Conservation (phyloP, 345 rosid genomes). For the Rubroshorea leprosula region DNA sequence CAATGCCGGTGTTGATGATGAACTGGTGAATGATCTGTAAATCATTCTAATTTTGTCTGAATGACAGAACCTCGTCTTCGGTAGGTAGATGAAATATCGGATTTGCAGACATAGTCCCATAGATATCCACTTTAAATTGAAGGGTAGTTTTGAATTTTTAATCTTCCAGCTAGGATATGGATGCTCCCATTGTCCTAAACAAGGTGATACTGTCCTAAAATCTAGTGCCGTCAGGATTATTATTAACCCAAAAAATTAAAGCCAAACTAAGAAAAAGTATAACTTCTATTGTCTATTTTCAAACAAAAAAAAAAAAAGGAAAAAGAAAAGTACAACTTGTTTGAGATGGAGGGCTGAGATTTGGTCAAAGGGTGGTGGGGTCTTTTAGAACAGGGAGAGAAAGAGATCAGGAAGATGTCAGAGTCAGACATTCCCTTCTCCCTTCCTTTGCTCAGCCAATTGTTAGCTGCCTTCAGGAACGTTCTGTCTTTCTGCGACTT, state of each 20-base stretch:
- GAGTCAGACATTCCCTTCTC: slow-evolving; percentile 38
- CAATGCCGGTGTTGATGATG: slow-evolving; percentile 1
- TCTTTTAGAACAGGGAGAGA: slow-evolving; percentile 7
- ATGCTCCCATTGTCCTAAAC: slow-evolving; percentile 5
- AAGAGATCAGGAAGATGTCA: slow-evolving; percentile 19
- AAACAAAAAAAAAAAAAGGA: no score
- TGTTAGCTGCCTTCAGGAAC: background rate
- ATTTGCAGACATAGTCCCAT: background rate
- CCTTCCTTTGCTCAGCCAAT: slow-evolving; percentile 10
- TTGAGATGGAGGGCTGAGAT: slow-evolving; percentile 40
- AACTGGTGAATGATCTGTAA: slow-evolving; percentile 9
- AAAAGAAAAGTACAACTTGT: background rate
- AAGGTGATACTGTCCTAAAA: background rate
- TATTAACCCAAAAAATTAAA: slow-evolving; percentile 15
- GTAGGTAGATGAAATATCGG: background rate
- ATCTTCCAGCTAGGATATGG: background rate
- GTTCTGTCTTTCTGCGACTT: slow-evolving; percentile 14
- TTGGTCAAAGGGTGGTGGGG: slow-evolving; percentile 47
- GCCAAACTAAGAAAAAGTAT: no score
- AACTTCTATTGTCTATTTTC: no score
- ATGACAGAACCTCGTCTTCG: slow-evolving; percentile 9
- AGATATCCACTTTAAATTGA: background rate
- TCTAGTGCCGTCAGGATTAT: background rate
- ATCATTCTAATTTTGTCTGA: background rate
- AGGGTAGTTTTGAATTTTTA: slow-evolving; percentile 14